These are phyloP conservation scores for Fusarium redolens DNA, from an alignment of 2,329 filamentous ascomycete genomes.

Conservation along the genomic window DNA sequence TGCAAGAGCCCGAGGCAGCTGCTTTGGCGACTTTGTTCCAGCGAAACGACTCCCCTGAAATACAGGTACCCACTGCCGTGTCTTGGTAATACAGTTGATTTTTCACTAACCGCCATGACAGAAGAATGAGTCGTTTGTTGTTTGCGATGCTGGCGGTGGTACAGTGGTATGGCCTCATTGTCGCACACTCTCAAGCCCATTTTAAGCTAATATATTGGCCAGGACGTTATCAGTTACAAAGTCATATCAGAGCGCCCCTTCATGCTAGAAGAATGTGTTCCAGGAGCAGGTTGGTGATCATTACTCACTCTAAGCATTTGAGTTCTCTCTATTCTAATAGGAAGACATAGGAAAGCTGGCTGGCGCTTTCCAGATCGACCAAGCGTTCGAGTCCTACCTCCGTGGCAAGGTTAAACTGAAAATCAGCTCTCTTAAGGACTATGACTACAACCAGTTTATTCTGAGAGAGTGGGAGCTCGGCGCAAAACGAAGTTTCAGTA, in stretches of 20 bases:
- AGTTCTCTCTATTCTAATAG: background rate
- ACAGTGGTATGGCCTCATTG: background rate
- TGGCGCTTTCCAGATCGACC: background rate
- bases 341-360: background rate
- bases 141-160: background rate
- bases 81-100: too few relatives aligned
- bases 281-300: background rate
- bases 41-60: background rate
- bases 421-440: background rate
- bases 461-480: background rate
- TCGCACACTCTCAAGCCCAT: too few relatives aligned
- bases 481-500: background rate
- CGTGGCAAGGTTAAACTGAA: background rate
- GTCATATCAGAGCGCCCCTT: background rate
- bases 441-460: background rate
- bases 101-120: rapidly evolving
- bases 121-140: background rate
- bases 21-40: background rate
- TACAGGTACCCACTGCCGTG: background rate
- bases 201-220: background rate
- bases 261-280: background rate
- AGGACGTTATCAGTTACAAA: slow-evolving; percentile 3
- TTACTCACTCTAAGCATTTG: too few relatives aligned
- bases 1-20: background rate
- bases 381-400: background rate